phyloP scores from a whole-genome alignment of 2,329 filamentous ascomycete genomes.

The Xylariaceae sp. region DNA sequence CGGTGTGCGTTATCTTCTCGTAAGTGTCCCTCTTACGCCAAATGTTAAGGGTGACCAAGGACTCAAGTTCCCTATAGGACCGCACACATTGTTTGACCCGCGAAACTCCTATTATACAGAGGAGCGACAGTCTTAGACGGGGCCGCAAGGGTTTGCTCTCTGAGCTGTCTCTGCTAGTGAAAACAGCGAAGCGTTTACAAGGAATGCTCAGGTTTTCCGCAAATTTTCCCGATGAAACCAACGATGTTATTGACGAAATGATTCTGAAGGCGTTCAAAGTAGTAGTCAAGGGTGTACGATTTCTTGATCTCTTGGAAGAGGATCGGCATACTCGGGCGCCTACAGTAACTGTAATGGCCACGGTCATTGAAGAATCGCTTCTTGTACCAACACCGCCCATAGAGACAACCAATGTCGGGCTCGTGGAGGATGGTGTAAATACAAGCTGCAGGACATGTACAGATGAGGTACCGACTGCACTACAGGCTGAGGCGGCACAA shows the following conservation, averaged over 20 bases:
- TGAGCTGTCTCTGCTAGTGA: conserved; percentile 84
- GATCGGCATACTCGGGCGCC: conserved; percentile 49
- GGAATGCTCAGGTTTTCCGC: conserved; percentile 57
- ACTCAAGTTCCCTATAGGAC: conserved; percentile 55
- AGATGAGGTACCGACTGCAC: conserved; percentile 34
- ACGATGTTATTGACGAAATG: conserved; percentile 84
- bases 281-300: conserved; percentile 83
- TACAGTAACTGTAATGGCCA: conserved; percentile 56
- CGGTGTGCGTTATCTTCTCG: conserved; percentile 83
- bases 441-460: conserved; percentile 39
- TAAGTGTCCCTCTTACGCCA: conserved; percentile 45
- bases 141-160: conserved; percentile 84
- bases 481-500: conserved; percentile 38
- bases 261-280: conserved; percentile 91
- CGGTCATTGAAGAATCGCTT: conserved; percentile 54
- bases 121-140: conserved; percentile 70
- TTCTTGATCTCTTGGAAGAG: conserved; percentile 79
- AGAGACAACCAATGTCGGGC: conserved; percentile 50
- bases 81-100: conserved; percentile 81
- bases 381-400: conserved; percentile 61
- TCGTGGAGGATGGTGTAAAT: conserved; percentile 35
- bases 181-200: conserved; percentile 80
- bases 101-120: conserved; percentile 70
- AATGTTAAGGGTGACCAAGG: neutral
- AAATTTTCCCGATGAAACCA: conserved; percentile 54